These are phyloP conservation scores for Penicillium nucicola DNA, from an alignment of 495 filamentous ascomycete species.

Conservation along the genomic window DNA sequence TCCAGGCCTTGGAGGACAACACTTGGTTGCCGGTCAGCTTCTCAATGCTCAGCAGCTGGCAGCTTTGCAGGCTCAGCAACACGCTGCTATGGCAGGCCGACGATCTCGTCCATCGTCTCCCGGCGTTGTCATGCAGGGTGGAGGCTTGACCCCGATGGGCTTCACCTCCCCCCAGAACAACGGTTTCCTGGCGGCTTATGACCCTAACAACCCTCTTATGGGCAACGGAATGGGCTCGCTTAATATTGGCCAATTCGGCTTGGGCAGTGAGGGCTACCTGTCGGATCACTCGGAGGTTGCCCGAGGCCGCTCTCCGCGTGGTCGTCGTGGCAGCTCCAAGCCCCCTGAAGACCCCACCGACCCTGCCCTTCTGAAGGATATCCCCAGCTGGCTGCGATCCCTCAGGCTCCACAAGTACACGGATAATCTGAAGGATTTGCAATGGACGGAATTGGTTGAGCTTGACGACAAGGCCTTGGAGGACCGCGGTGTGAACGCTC, in stretches of 20 bases:
- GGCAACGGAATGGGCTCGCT: conserved; percentile 70
- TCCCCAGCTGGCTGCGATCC: conserved; percentile 93
- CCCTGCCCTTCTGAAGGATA: conserved; percentile 84
- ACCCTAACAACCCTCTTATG: conserved; percentile 68
- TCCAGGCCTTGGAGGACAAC: conserved; percentile 56
- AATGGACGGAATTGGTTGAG: conserved; percentile 91
- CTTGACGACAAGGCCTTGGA: conserved; percentile 93
- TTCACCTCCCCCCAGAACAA: conserved; percentile 94
- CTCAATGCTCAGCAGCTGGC: conserved; percentile 81
- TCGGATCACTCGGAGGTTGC: conserved; percentile 90
- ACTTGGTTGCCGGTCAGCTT: conserved; percentile 84
- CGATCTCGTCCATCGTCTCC: conserved; percentile 93
- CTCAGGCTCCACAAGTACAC: conserved; percentile 97
- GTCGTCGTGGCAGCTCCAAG: conserved; percentile 91
- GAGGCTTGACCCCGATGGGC: conserved; percentile 55
- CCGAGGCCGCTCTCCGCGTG: conserved; percentile 88
- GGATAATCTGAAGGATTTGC: conserved; percentile 93
- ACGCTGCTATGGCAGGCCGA: conserved; percentile 69
- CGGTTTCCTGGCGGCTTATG: conserved; percentile 88
- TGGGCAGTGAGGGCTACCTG: conserved; percentile 80
- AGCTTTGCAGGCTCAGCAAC: conserved; percentile 80
- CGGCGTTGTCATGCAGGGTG: conserved; percentile 76
- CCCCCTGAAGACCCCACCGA: conserved; percentile 98
- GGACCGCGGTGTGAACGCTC: conserved; percentile 88
- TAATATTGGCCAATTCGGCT: conserved; percentile 71